Evolutionary conservation across 2,329 filamentous ascomycete species (phyloP).

Genomic region (Endothia cerciana): DNA sequence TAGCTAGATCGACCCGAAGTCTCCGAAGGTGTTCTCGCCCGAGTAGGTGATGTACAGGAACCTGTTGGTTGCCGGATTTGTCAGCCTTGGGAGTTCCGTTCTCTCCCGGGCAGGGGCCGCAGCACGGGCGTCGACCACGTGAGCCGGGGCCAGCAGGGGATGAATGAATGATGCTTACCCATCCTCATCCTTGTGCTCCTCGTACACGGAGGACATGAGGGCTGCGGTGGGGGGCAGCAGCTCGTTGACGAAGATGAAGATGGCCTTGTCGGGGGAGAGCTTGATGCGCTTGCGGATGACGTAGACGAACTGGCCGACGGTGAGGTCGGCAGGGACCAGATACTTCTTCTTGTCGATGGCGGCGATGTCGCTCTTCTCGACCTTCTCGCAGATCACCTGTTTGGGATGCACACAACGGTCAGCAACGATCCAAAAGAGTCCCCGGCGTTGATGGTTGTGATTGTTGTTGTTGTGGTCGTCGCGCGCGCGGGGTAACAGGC

Average conservation of each 20-base stretch:
- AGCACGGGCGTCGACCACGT: not conserved
- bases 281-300: conserved; percentile 99
- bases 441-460: not conserved
- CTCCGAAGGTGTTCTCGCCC: conserved; percentile 97
- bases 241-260: conserved; percentile 99
- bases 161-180: conserved; percentile 50
- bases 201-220: conserved; percentile 99
- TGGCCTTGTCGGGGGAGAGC: conserved; percentile 98
- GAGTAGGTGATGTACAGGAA: conserved; percentile 99
- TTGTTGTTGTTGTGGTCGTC: not conserved
- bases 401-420: conserved; percentile 11
- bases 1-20: conserved; percentile 40
- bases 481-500: not conserved
- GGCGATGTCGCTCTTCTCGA: conserved; percentile 98
- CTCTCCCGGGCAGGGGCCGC: not conserved
- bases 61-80: conserved; percentile 46
- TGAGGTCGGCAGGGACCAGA: conserved; percentile 94
- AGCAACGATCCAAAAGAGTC: not conserved
- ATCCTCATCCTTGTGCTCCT: conserved; percentile 92
- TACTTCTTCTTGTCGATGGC: conserved; percentile 99
- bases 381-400: conserved; percentile 99
- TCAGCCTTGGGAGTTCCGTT: conserved; percentile 18
- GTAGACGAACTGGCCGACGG: conserved; percentile 97
- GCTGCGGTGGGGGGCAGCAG: conserved; percentile 95
- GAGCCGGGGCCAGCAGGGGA: not conserved